Base-by-base conservation (phyloP, 2,329 filamentous ascomycete species). In the Fusarium illudens region DNA sequence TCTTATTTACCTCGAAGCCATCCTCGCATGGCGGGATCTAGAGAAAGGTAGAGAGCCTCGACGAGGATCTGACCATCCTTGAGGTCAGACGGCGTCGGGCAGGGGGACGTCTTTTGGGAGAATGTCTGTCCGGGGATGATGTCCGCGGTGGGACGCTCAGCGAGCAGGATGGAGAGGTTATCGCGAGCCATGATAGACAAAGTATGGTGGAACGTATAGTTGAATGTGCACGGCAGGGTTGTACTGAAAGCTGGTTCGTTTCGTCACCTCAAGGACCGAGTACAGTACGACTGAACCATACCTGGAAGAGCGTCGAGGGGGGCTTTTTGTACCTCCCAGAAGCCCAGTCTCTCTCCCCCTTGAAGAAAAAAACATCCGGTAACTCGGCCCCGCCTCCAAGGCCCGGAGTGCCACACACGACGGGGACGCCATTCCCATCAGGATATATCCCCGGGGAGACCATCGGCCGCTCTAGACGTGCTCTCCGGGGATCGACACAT, bases 21-120 rank as follows among this genome's bases (percentile, higher is more conserved):
- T 61, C 87, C 87, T 71, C 91, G 86, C 90, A 92, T 92, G n/a
- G 90, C 90, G 2, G 91, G 90, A 78, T 93, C 91, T 36, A 93
- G 82, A 10, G 88, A 90, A 44, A 92, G 82, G 73, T 92, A 92
- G 62, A 90, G 78, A 1, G 78, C 76, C 76, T 87, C 84, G 44
- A 87, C 78, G 52, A 93, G 83, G 58, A 92, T 82, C 74, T 92
- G 80, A 68, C 89, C 89, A 81, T 89, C 84, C 75, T 89, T 84
- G 39, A 91, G 82, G 63, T 86, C 82, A 30, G 79, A 78, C 19
- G 82, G 80, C 8, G 83, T 79, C 70, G 86, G 86, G 4, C 86
- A 81, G 2, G 85, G 81, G 1, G 81, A 78, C 48, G 80, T 81
- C 72, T 87, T 83, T 33, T 84, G 72, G 36, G 79, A 79, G 78